Percentiles rank a stretch among this genome's conserved stretches.
Conservation (phyloP, 805 yeast genomes). For the Hanseniaspora hatyaiensis region DNA sequence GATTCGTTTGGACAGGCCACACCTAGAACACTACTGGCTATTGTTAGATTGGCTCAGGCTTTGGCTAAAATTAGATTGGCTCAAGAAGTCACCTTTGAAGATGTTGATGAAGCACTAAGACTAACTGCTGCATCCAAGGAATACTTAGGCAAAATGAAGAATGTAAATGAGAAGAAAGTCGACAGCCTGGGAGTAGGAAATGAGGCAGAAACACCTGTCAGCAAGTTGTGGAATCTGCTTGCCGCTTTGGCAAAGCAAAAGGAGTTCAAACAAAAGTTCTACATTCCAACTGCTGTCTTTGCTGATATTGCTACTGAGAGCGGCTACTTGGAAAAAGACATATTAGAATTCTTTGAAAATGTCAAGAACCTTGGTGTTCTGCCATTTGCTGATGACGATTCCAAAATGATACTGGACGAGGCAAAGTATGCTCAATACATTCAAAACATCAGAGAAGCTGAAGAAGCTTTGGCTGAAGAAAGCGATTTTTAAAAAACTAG, state of each 20-base stretch:
- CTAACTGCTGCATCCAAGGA: slow-evolving; percentile 77
- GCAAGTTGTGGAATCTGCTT: slow-evolving; percentile 65
- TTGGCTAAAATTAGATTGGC: slow-evolving; percentile 80
- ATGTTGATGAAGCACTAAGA: slow-evolving; percentile 92
- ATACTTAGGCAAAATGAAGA: slow-evolving; percentile 51
- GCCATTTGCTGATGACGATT: slow-evolving; percentile 7
- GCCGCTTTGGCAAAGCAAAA: slow-evolving; percentile 40
- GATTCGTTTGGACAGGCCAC: slow-evolving; percentile 83
- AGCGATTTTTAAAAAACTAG: neutral
- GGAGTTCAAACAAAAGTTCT: slow-evolving; percentile 17
- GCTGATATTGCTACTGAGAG: neutral
- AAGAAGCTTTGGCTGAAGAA: neutral
- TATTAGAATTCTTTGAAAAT: neutral
- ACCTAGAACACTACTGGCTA: slow-evolving; percentile 86
- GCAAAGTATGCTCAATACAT: slow-evolving; percentile 18
- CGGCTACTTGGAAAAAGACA: neutral
- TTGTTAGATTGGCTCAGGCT: slow-evolving; percentile 88
- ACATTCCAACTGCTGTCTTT: slow-evolving; percentile 5
- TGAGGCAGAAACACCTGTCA: slow-evolving; percentile 49
- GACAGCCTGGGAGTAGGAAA: slow-evolving; percentile 27
- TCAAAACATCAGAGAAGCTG: neutral
- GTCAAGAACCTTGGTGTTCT: slow-evolving; percentile 7
- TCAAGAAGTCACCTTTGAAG: slow-evolving; percentile 55
- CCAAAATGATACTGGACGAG: slow-evolving; percentile 27
- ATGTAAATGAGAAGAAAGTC: slow-evolving; percentile 30